phyloP scores from a whole-genome alignment of 1,284 basidiomycete genomes.

The Lignosus rhinocerotis region DNA sequence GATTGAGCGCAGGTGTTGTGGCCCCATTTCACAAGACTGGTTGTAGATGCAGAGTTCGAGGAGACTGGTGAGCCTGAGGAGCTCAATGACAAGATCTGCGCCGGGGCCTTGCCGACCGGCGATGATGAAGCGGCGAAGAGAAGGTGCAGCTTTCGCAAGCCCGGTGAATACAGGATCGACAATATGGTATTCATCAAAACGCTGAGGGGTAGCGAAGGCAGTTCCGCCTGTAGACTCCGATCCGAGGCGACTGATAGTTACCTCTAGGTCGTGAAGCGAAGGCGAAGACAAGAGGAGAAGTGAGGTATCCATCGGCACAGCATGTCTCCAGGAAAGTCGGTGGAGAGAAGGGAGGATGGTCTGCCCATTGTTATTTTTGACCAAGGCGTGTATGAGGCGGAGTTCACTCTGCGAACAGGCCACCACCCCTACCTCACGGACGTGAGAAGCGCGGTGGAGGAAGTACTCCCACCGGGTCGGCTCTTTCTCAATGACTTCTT shows the following conservation, averaged over 20 bases:
- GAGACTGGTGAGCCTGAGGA: conserved; percentile 2
- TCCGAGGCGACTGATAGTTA: conserved; percentile 7
- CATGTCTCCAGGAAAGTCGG: conserved; percentile 14
- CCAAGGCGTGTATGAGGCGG: conserved; percentile 8
- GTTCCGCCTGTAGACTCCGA: background rate
- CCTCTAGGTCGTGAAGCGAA: conserved; percentile 7
- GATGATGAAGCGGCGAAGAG: conserved; percentile 6
- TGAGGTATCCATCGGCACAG: conserved; percentile 6
- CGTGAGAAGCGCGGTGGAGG: conserved; percentile 11
- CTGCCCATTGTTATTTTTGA: conserved; percentile 7
- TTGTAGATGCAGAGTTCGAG: conserved; percentile 11
- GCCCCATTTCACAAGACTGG: background rate
- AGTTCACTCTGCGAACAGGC: conserved; percentile 12
- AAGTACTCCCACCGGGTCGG: conserved; percentile 12
- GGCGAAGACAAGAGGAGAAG: conserved; percentile 6
- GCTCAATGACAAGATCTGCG: background rate
- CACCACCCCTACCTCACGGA: conserved; percentile 10
- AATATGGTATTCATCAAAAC: background rate
- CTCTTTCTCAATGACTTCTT: conserved; percentile 1
- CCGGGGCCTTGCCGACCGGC: conserved; percentile 5
- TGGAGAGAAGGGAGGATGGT: conserved; percentile 13
- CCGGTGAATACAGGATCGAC: conserved; percentile 3
- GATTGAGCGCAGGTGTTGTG: conserved; percentile 1
- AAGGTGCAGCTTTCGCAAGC: conserved; percentile 2
- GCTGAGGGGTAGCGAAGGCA: conserved; percentile 1